Percentiles rank a stretch among this genome's conserved stretches.
Conservation (phyloP, 1,284 basidiomycete genomes). For the Apiotrichum domesticum region DNA sequence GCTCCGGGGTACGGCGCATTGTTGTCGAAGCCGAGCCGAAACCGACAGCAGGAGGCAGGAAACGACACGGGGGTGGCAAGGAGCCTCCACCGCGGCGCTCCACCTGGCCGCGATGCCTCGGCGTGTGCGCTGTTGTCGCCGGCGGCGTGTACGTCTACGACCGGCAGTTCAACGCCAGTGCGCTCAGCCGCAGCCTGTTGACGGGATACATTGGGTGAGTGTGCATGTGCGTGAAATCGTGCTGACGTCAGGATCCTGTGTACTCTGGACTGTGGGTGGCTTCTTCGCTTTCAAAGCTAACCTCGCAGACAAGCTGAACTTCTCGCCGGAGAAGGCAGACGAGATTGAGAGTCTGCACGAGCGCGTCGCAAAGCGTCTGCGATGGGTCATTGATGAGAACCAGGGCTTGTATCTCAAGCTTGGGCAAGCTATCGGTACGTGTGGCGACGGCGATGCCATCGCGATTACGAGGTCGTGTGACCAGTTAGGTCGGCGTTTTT, state of each 20-base stretch:
- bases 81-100: background rate
- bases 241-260: slow-evolving; percentile 33
- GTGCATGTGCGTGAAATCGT: background rate
- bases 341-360: slow-evolving; percentile 71
- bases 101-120: background rate
- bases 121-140: slow-evolving; percentile 31
- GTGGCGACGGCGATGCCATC: background rate
- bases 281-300: background rate
- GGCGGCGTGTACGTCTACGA: slow-evolving; percentile 56
- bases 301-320: slow-evolving; percentile 66
- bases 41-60: background rate
- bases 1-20: background rate
- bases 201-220: slow-evolving; percentile 59
- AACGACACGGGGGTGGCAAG: background rate
- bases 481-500: too few relatives aligned
- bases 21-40: background rate
- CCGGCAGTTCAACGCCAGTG: slow-evolving; percentile 60
- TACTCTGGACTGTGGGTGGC: slow-evolving; percentile 41
- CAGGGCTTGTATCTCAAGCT: slow-evolving; percentile 87
- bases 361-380: slow-evolving; percentile 70
- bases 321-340: slow-evolving; percentile 58
- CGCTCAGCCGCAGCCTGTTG: slow-evolving; percentile 58
- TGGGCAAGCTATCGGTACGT: slow-evolving; percentile 52
- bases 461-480: background rate
- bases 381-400: slow-evolving; percentile 67